Percentiles rank a stretch among this genome's conserved stretches.
Conservation (phyloP, 2,329 filamentous ascomycete genomes). For the Phaeophleospora eucalypticola region DNA sequence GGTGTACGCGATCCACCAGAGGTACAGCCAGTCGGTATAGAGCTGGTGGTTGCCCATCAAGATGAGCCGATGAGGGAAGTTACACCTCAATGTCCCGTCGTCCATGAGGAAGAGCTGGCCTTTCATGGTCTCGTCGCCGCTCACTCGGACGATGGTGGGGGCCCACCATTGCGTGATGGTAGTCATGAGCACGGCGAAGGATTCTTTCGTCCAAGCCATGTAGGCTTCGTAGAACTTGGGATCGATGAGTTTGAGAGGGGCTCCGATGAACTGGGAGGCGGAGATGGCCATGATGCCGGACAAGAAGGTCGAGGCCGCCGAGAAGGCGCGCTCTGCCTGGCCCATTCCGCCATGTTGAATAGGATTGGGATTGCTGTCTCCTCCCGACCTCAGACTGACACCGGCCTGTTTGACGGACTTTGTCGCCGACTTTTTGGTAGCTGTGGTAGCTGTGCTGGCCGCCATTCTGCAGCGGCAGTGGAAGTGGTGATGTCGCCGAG, state of each 20-base stretch:
- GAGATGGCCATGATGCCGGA: constrained; percentile 52
- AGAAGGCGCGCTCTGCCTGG: constrained; percentile 49
- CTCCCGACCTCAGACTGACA: constrained; percentile 40
- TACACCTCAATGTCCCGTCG: constrained; percentile 71
- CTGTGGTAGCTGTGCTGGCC: constrained; percentile 4
- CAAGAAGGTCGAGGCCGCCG: constrained; percentile 48
- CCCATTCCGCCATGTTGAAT: constrained; percentile 45
- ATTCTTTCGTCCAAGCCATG: constrained; percentile 82
- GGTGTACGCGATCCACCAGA: constrained; percentile 92
- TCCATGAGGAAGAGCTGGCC: constrained; percentile 66
- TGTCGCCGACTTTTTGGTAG: constrained; percentile 2
- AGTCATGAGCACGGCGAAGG: constrained; percentile 72
- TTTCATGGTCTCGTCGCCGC: constrained; percentile 74
- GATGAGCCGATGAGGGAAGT: constrained; percentile 76
- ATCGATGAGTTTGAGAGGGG: constrained; percentile 71
- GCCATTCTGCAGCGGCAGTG: neutral
- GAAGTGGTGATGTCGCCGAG: neutral
- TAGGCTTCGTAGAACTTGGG: constrained; percentile 77
- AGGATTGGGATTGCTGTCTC: constrained; percentile 34
- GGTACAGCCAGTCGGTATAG: constrained; percentile 87
- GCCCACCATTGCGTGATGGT: constrained; percentile 83
- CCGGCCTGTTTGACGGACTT: constrained; percentile 33
- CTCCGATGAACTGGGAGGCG: constrained; percentile 69
- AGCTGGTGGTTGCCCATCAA: constrained; percentile 84
- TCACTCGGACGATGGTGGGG: constrained; percentile 77